These are phyloP conservation scores for California macrophylla DNA, from an alignment of 441 rosid genomes.

Conservation along the genomic window DNA sequence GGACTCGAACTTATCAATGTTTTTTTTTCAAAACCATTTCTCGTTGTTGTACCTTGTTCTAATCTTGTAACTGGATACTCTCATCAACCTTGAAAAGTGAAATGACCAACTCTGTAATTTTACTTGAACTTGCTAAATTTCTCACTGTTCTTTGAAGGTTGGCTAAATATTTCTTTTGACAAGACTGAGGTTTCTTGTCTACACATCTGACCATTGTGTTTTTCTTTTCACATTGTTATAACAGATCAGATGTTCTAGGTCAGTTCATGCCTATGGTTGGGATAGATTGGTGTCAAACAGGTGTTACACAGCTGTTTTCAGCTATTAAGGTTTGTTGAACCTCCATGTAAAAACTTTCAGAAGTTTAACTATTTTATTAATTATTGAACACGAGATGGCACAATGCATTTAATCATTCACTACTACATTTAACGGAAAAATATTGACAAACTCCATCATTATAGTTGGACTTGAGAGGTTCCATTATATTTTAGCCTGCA, in stretches of 20 bases:
- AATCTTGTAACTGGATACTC: constrained; percentile 5
- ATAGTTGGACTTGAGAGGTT: neutral
- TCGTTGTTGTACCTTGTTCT: constrained; percentile 6
- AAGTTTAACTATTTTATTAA: neutral
- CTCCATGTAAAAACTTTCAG: constrained; percentile 3
- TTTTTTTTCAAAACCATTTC: constrained; percentile 6
- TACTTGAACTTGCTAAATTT: constrained; percentile 10
- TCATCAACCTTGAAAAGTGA: constrained; percentile 13
- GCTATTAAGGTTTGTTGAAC: constrained; percentile 68
- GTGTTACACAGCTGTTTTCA: constrained; percentile 83
- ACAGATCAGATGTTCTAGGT: constrained; percentile 93
- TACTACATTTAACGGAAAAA: neutral
- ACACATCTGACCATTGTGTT: constrained; percentile 11
- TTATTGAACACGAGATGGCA: neutral
- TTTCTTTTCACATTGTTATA: constrained; percentile 14
- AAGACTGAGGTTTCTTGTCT: neutral
- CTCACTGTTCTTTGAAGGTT: neutral
- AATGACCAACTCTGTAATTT: constrained; percentile 5
- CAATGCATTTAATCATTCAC: neutral
- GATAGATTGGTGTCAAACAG: constrained; percentile 90
- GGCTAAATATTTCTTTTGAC: neutral
- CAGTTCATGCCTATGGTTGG: constrained; percentile 99
- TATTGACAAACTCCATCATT: neutral
- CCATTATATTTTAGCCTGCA: neutral
- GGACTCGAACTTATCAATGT: constrained; percentile 8